Conservation (phyloP, 2,329 filamentous ascomycete species). For the Ophiostoma novo-ulmi region DNA sequence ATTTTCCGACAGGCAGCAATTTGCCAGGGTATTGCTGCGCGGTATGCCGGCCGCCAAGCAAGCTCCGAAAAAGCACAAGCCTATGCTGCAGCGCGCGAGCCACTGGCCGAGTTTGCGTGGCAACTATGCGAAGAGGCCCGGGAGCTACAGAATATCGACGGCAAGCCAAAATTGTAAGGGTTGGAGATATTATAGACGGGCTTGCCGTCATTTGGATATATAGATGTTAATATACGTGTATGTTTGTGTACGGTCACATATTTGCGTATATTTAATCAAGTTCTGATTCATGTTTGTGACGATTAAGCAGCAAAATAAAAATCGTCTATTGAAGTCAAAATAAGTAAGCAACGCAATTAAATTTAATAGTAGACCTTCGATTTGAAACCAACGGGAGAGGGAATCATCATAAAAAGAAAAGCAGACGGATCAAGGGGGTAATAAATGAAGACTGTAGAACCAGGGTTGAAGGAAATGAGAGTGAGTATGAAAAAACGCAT, state of each 20-base stretch:
- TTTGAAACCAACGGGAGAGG: not conserved
- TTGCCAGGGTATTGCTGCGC: slow-evolving; percentile 84
- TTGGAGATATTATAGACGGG: not conserved
- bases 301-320: not conserved
- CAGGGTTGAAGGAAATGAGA: not conserved
- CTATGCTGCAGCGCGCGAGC: slow-evolving; percentile 63
- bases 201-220: not conserved
- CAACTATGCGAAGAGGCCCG: slow-evolving; percentile 52
- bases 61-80: slow-evolving; percentile 76
- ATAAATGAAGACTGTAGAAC: not conserved
- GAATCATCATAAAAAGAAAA: not conserved
- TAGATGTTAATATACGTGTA: not conserved
- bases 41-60: slow-evolving; percentile 79
- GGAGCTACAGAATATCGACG: slow-evolving; percentile 14
- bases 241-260: not conserved
- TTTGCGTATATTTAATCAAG: not conserved
- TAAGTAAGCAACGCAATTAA: not conserved
- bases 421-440: not conserved
- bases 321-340: not conserved
- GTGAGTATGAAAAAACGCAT: not conserved
- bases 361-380: not conserved
- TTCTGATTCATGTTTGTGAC: not conserved
- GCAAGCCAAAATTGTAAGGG: slow-evolving; percentile 24
- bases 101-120: slow-evolving; percentile 77
- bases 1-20: slow-evolving; percentile 59